Conservation (phyloP, 805 yeast species). For the Candida pseudoglaebosa region DNA sequence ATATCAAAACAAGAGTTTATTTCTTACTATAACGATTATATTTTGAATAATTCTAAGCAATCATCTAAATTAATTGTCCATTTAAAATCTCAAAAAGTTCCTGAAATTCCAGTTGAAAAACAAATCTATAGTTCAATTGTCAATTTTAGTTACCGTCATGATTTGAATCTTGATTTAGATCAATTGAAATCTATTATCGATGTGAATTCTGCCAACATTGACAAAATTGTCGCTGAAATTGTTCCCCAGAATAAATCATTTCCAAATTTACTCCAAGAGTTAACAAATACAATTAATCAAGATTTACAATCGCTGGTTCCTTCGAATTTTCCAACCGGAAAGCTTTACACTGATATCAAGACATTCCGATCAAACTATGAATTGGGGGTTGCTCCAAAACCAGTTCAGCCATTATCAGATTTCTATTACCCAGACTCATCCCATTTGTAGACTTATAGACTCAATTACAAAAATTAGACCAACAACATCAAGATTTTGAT, state of each 20-base stretch:
- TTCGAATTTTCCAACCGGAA: slow-evolving; percentile 47
- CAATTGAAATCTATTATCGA: slow-evolving; percentile 18
- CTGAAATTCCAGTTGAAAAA: slow-evolving; percentile 15
- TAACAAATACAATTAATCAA: slow-evolving; percentile 13
- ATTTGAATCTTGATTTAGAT: slow-evolving; percentile 21
- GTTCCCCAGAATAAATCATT: slow-evolving; percentile 1
- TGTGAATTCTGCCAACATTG: slow-evolving; percentile 4
- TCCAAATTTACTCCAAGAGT: slow-evolving; percentile 3
- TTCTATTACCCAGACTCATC: slow-evolving; percentile 22
- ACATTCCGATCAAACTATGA: slow-evolving; percentile 53
- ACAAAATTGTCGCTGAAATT: slow-evolving; percentile 4
- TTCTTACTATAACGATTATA: slow-evolving; percentile 45
- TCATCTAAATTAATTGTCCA: slow-evolving; percentile 22
- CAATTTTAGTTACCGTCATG: slow-evolving; percentile 22
- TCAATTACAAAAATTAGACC: too few relatives aligned
- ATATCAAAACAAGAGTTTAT: slow-evolving; percentile 57
- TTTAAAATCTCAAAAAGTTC: slow-evolving; percentile 50
- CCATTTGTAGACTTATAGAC: slow-evolving; percentile 12
- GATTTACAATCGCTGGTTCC: slow-evolving; percentile 27
- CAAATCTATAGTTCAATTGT: slow-evolving; percentile 22
- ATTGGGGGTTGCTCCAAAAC: slow-evolving; percentile 61
- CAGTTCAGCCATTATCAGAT: slow-evolving; percentile 29
- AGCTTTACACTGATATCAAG: slow-evolving; percentile 40
- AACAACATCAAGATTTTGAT: too few relatives aligned
- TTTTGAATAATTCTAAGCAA: slow-evolving; percentile 11